phyloP scores from a whole-genome alignment of 371 early-diverging fungal species.

The Lichtheimia ornata region DNA sequence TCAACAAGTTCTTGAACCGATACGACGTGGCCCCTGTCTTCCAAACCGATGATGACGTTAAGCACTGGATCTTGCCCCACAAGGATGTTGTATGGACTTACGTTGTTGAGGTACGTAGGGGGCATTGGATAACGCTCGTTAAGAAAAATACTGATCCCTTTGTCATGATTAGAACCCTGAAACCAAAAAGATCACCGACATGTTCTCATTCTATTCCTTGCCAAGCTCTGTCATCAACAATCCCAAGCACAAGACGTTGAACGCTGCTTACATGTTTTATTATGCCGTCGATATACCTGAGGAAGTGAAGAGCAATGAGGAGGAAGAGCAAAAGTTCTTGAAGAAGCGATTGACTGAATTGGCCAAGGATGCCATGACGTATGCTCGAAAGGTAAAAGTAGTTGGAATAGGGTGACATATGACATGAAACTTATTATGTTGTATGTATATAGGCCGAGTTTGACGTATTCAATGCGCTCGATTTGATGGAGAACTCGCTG shows the following conservation, averaged over 20 bases:
- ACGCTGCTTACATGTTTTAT: constrained; percentile 93
- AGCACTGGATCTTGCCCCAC: constrained; percentile 89
- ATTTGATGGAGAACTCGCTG: constrained; percentile 80
- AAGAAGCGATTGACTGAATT: constrained; percentile 58
- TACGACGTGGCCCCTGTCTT: constrained; percentile 78
- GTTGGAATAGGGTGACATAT: neutral
- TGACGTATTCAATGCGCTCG: constrained; percentile 94
- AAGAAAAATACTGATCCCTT: neutral
- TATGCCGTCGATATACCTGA: constrained; percentile 72
- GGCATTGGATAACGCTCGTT: neutral
- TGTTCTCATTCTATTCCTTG: constrained; percentile 92
- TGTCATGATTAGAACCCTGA: constrained; percentile 44
- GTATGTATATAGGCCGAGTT: constrained; percentile 47
- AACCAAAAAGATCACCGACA: constrained; percentile 73
- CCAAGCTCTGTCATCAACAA: constrained; percentile 87
- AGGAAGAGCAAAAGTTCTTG: constrained; percentile 43
- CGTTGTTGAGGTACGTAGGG: constrained; percentile 78
- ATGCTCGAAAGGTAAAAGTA: constrained; percentile 67
- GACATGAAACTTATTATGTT: neutral
- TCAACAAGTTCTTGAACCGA: constrained; percentile 72
- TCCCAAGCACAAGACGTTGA: constrained; percentile 73
- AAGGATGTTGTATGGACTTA: constrained; percentile 88
- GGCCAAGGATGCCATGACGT: constrained; percentile 75
- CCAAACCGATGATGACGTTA: constrained; percentile 80
- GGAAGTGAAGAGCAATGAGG: constrained; percentile 33